Evolutionary conservation across 768 basidiomycete genomes (phyloP).

Genomic region (Dendrothele bispora): DNA sequence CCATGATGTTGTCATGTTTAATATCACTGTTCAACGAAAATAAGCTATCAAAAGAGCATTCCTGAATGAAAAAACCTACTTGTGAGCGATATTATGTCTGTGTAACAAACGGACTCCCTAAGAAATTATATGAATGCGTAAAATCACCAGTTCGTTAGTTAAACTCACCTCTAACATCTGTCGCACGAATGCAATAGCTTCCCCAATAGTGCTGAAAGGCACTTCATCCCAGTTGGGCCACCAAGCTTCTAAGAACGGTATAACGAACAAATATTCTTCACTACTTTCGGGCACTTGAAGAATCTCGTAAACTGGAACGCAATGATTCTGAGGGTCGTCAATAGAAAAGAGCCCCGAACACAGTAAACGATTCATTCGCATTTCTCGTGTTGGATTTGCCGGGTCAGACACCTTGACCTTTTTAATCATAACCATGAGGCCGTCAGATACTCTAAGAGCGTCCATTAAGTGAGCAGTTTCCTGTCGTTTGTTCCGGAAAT

Average conservation of each 20-base stretch:
- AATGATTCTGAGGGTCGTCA: slow-evolving; percentile 32
- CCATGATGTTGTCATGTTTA: slow-evolving; percentile 6
- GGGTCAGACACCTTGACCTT: slow-evolving; percentile 10
- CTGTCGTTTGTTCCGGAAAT: background rate
- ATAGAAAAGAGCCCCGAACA: slow-evolving; percentile 10
- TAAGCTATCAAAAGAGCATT: background rate
- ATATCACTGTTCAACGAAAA: background rate
- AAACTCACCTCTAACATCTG: slow-evolving; percentile 31
- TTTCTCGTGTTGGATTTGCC: slow-evolving; percentile 22
- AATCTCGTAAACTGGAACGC: slow-evolving; percentile 26
- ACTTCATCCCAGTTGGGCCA: slow-evolving; percentile 27
- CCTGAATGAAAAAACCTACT: slow-evolving; percentile 6
- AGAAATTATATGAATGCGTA: background rate
- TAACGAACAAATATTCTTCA: slow-evolving; percentile 24
- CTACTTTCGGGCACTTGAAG: slow-evolving; percentile 18
- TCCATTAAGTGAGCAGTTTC: slow-evolving; percentile 21
- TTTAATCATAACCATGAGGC: slow-evolving; percentile 29
- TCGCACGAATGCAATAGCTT: slow-evolving; percentile 29
- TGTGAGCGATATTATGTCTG: slow-evolving; percentile 16
- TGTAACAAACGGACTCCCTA: slow-evolving; percentile 19
- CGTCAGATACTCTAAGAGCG: slow-evolving; percentile 26
- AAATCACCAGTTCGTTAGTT: background rate
- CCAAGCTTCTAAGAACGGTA: slow-evolving; percentile 25
- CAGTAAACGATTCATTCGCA: slow-evolving; percentile 24
- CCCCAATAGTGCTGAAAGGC: slow-evolving; percentile 33